Base-by-base conservation (phyloP, 1,284 basidiomycete species). In the Ustilago shanxiensis region DNA sequence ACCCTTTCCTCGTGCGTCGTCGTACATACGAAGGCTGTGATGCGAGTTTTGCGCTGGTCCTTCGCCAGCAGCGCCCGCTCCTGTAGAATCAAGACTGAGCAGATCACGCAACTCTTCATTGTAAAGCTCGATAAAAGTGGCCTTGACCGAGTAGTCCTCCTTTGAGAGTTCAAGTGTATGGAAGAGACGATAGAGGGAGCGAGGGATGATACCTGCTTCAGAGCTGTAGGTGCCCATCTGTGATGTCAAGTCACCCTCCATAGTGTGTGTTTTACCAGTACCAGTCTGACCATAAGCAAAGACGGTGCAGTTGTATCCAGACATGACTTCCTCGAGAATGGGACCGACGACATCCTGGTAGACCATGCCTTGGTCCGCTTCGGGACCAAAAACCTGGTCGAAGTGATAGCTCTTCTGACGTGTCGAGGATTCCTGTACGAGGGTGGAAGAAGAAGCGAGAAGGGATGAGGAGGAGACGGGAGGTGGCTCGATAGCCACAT, bases 241-340 rank as follows among this genome's bases (percentile, higher is more conserved):
- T 11, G 83, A 81, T 7, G 83, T 77, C 37, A 86, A 72, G 39
- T 86, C 83, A 45, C 84, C 84, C 52, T 86, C 84, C 84, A 86
- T 86, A 11, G 84, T 86, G 41, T 83, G 97, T 92, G 97, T 99
- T 88, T 99, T 99, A 18, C 97, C 97, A 0, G 97, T 98, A 6
- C 97, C 97, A 0, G 97, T 99, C 87, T 99, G 97, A 3, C 97
- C 97, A 84, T 99, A 99, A 2, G 96, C 96, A 88, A 99, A 99
- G 37, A 99, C 89, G 0, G 97, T 99, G 85, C 97, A 99, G 84
- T 99, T 99, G 88, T 98, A 99, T 3, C 97, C 97, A 83, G 91
- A 89, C 55, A 98, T 87, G 41, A 99, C 95, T 86, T 99, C 94
- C 54, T 95, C 91, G 53, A 99, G 88, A 90, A 99, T 93, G 0